Conservation (phyloP, 192 early-diverging fungal species). For the Backusella morwellensis region DNA sequence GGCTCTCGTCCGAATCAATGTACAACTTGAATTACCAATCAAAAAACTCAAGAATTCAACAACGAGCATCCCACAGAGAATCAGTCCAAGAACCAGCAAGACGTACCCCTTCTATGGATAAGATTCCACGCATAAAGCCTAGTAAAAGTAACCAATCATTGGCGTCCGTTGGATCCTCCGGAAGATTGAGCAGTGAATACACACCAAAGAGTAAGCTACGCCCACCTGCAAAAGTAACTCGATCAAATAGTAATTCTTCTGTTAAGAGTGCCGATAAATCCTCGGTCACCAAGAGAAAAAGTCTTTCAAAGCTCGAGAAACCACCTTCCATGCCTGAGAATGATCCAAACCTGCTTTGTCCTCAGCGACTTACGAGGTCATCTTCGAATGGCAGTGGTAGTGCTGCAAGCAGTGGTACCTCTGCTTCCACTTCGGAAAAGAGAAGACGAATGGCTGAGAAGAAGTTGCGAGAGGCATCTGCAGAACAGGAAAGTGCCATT, state of each 20-base stretch:
- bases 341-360: background rate
- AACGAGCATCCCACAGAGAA: background rate
- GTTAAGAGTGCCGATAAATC: background rate
- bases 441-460: background rate
- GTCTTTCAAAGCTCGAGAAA: background rate
- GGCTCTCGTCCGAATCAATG: background rate
- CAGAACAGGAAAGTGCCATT: background rate
- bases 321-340: background rate
- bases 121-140: background rate
- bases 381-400: slow-evolving; percentile 9
- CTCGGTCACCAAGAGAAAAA: background rate
- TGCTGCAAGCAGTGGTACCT: background rate
- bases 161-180: background rate
- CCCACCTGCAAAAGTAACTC: background rate
- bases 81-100: background rate
- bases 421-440: background rate
- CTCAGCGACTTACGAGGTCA: background rate
- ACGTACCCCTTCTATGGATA: background rate
- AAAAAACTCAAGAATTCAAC: background rate
- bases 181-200: background rate
- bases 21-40: background rate
- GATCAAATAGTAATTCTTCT: background rate
- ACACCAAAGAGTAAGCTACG: slow-evolving; percentile 5
- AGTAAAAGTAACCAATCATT: background rate
- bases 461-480: background rate